Evolutionary conservation across 768 basidiomycete genomes (phyloP).

Genomic region (Cyclocybe cylindracea): DNA sequence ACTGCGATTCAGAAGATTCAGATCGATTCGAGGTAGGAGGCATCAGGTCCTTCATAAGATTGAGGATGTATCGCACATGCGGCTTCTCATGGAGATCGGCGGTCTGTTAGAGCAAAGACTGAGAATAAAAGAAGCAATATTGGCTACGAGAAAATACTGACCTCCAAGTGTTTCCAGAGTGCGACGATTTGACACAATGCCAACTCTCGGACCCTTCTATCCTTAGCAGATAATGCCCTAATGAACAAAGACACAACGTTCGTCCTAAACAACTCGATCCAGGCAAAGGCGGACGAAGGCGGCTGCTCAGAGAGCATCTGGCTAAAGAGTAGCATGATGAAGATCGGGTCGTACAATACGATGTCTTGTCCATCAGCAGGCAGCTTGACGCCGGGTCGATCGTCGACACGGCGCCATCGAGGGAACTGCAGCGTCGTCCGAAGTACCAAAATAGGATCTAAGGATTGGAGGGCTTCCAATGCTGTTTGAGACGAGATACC

Average conservation of each 20-base stretch:
- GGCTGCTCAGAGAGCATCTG: conserved; percentile 62
- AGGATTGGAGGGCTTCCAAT: conserved; percentile 65
- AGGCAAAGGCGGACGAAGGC: conserved; percentile 64
- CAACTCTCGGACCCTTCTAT: conserved; percentile 57
- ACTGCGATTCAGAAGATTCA: conserved; percentile 23
- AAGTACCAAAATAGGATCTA: conserved; percentile 71
- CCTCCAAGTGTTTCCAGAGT: conserved; percentile 64
- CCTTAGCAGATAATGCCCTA: conserved; percentile 68
- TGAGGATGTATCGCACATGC: conserved; percentile 72
- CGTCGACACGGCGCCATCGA: conserved; percentile 53
- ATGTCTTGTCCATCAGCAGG: conserved; percentile 30
- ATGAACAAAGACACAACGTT: conserved; percentile 77
- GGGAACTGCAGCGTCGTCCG: conserved; percentile 77
- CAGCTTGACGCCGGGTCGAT: conserved; percentile 24
- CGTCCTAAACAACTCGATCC: conserved; percentile 85
- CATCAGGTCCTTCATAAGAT: conserved; percentile 60
- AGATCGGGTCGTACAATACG: conserved; percentile 77
- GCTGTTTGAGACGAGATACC: conserved; percentile 44
- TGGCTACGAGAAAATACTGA: conserved; percentile 29
- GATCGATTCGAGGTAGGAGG: conserved; percentile 31
- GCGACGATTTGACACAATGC: conserved; percentile 63
- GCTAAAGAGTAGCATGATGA: conserved; percentile 67
- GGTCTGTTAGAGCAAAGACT: conserved; percentile 27
- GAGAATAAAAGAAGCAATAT: not conserved
- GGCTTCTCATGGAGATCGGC: conserved; percentile 78